Base-by-base conservation (phyloP, 2,329 filamentous ascomycete genomes). In the Fusarium sarcochroum region DNA sequence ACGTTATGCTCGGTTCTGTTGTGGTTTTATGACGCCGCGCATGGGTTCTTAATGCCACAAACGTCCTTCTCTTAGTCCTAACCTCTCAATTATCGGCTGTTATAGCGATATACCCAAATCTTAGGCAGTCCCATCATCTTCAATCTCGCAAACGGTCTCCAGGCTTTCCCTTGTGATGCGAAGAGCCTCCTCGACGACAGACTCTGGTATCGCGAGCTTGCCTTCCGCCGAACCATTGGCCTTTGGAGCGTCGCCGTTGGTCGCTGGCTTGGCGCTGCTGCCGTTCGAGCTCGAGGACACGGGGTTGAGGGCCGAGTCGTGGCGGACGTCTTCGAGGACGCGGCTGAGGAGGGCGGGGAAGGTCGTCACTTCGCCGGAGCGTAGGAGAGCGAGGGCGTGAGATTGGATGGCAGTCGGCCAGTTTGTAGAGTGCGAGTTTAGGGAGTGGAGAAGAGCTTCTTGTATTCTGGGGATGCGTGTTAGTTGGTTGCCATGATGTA, bases 171-270 rank as follows among this genome's bases (percentile, higher is more conserved):
- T 81, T 27, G 88, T 88, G 32, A 87, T 81, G 67, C 83, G 84
- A n/a, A 90, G 79, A 6, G 88, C 87, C 68, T 91, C 87, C 25
- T 90, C 86, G 15, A 91, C 78, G n/a, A 90, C 87, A 4, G 80
- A 75, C 55, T 84, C 81, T 14, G 90, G 89, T 41, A 91, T 76
- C 32, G 88, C 89, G 15, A 90, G 81, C 25, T 76, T 76, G 14
- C 72, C 76, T 25, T 69, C 57, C 18, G 66, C 58, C 5, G 69
- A 55, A 32, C 73, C 63, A 27, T 77, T 76, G 61, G 78, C 75
- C 34, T 73, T 77, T 11, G 53, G 55, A 10, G 57, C 61, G 50
- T 73, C 75, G 47, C 78, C 78, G 66, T 80, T 80, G 38, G 64
- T 70, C 18, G 72, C 72, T 13, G 69, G 72, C 68, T 80, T 82